phyloP scores from a whole-genome alignment of 345 rosid genomes.

The Dipteronia dyeriana region DNA sequence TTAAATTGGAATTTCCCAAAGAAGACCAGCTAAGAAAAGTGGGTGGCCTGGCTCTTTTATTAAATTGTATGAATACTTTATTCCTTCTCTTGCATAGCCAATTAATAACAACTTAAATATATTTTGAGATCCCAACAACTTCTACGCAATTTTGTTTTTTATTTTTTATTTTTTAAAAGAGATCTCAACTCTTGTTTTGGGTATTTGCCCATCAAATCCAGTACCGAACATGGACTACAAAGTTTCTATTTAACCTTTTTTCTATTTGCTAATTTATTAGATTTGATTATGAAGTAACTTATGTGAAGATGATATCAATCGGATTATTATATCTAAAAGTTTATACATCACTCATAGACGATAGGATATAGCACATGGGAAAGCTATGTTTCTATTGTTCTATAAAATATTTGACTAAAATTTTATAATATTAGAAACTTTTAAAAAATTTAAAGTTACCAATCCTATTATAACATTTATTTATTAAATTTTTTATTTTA shows the following conservation, averaged over 20 bases:
- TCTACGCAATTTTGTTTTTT: neutral
- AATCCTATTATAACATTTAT: no score
- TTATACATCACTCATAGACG: no score
- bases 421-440: neutral
- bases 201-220: neutral
- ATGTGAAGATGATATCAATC: neutral
- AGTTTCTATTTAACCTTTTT: neutral
- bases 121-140: neutral
- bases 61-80: no score
- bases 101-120: neutral
- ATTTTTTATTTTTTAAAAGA: no score
- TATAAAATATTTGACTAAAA: neutral
- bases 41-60: neutral
- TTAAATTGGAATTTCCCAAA: neutral
- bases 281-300: no score
- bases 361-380: neutral
- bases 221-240: neutral
- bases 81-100: neutral
- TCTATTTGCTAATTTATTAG: neutral
- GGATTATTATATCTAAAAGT: no score
- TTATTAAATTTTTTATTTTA: no score
- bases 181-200: neutral
- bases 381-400: neutral
- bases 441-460: no score
- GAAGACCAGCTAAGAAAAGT: neutral